phyloP scores from a whole-genome alignment of 306 rosid species.

The Cicer bijugum region DNA sequence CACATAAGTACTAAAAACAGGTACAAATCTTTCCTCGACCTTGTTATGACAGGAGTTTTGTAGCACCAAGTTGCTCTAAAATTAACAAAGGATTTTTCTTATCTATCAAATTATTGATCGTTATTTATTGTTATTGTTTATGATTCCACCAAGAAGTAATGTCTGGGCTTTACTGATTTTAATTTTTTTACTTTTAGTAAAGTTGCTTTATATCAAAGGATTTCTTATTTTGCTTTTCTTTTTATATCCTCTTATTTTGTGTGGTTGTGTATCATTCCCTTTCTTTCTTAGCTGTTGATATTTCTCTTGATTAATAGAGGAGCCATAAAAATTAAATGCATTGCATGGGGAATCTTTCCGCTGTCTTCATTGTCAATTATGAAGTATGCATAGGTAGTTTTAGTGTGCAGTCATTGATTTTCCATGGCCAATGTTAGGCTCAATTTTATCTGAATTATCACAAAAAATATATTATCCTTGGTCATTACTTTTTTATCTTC shows the following conservation, averaged over 20 bases:
- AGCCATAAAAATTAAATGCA: slow-evolving; percentile 12
- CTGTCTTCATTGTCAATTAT: slow-evolving; percentile 18
- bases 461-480: slow-evolving; percentile 28
- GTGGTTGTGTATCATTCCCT: neutral
- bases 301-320: slow-evolving; percentile 22
- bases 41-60: neutral
- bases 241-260: neutral
- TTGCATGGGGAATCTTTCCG: neutral
- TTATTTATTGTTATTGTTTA: slow-evolving; percentile 2
- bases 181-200: slow-evolving; percentile 20
- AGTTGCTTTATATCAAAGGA: slow-evolving; percentile 16
- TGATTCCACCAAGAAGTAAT: neutral
- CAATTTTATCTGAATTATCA: slow-evolving; percentile 36
- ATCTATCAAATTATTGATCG: slow-evolving; percentile 9
- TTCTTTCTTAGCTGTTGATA: neutral
- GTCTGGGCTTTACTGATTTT: slow-evolving; percentile 23
- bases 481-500: slow-evolving; percentile 13
- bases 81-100: slow-evolving; percentile 10
- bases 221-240: slow-evolving; percentile 15
- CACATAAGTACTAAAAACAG: neutral
- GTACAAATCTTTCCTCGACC: neutral
- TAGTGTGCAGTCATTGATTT: slow-evolving; percentile 26
- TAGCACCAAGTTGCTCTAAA: neutral
- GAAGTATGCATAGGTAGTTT: slow-evolving; percentile 16
- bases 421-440: slow-evolving; percentile 24